Evolutionary conservation across 1,139 yeast genomes (phyloP), one percentile per base, ranked within the genome.

Genomic region (Diutina ranongensis): DNA sequence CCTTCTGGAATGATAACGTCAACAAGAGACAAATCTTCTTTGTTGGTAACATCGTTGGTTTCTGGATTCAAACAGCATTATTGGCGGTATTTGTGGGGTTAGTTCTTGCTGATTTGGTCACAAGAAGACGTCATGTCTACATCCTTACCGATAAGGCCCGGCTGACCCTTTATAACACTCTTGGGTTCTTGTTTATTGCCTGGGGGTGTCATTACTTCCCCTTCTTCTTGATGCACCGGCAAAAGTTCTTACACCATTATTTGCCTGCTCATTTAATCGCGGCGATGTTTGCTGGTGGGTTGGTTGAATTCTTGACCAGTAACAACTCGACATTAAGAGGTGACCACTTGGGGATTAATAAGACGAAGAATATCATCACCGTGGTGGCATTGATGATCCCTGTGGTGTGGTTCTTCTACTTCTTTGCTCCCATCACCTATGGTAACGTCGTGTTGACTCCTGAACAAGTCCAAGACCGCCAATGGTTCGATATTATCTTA

Each of bases 241-340:
- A 89, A 66, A 83, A 85, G 62, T 88, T 89, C 67, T 72, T 88
- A 61, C 98, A 92, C 61, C 98, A 92, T 63, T 92, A 92, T 62
- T 68, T 92, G 55, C 98, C 99, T 35, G 98, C 98, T 0, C 98
- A 94, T 61, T 69, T 92, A 58, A 74, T 87, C 52, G 95, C 95
- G 8, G 89, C 95, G 0, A 63, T 88, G 54, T 77, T 89, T 50
- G 67, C 92, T 13, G 97, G 94, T 22, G 89, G 84, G 0, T 67
- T 88, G 50, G 72, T 84, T 50, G 98, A 94, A 61, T 79, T 87
- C 55, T 62, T 87, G 41, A 74, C 83, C 57, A 80, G 94, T 21
- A 82, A 80, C 54, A 78, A 77, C 55, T 61, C 18, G 48, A 48
- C 19, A 62, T 61, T 1, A 33, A 35, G 12, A 35, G 47, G 27